Conservation (phyloP, 768 basidiomycete genomes). For the Suillus americanus region DNA sequence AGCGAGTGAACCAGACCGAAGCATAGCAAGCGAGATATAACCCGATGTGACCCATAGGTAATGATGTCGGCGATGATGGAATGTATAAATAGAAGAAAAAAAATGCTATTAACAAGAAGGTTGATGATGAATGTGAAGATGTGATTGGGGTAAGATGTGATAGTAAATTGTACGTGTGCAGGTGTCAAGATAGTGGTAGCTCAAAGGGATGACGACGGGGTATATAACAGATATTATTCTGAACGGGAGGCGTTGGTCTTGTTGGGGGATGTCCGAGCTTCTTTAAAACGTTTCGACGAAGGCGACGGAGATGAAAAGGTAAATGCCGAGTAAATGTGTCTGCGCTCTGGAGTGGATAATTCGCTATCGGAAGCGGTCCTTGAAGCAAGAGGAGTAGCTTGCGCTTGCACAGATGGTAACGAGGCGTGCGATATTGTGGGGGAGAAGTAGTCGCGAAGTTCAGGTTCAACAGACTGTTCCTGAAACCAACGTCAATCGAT, state of each 20-base stretch:
- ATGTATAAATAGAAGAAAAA: constrained; percentile 30
- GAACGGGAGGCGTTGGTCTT: constrained; percentile 19
- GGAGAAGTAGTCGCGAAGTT: constrained; percentile 54
- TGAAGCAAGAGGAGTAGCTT: constrained; percentile 28
- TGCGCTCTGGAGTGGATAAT: constrained; percentile 77
- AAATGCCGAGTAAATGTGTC: constrained; percentile 70
- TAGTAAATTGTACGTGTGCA: neutral
- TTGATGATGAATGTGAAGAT: constrained; percentile 6
- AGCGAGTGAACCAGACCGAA: constrained; percentile 27
- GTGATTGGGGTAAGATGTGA: constrained; percentile 5
- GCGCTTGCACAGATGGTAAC: constrained; percentile 32
- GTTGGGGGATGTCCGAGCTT: constrained; percentile 36
- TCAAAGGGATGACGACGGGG: neutral
- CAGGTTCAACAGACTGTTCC: constrained; percentile 57
- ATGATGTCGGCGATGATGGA: constrained; percentile 26
- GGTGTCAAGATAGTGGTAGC: neutral
- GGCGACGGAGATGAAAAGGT: constrained; percentile 78
- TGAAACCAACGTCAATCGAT: constrained; percentile 20
- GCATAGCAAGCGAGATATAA: constrained; percentile 21
- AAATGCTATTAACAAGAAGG: constrained; percentile 32
- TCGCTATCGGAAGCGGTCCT: constrained; percentile 27
- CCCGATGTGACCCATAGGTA: constrained; percentile 23
- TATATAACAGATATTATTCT: constrained; percentile 17
- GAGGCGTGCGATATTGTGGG: constrained; percentile 16
- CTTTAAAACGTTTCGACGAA: constrained; percentile 52